Conservation (phyloP, 192 early-diverging fungal species). For the Backusella westeae region DNA sequence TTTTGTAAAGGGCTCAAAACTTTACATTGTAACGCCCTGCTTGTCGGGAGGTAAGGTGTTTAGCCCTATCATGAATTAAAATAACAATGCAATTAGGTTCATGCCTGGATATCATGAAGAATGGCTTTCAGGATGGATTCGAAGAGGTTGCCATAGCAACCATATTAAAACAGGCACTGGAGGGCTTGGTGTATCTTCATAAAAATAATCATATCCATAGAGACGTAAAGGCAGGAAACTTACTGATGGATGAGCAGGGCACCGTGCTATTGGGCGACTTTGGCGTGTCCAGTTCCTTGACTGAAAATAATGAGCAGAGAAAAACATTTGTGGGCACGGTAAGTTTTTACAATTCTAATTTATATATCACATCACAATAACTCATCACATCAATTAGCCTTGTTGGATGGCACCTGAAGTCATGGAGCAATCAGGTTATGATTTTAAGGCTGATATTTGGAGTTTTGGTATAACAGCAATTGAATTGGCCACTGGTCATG, state of each 20-base stretch:
- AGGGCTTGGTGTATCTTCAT: conserved; percentile 65
- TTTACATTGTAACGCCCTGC: conserved; percentile 85
- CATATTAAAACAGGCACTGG: conserved; percentile 74
- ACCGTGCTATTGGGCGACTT: conserved; percentile 66
- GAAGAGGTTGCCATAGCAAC: conserved; percentile 79
- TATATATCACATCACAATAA: too few relatives aligned
- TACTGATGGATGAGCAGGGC: conserved; percentile 65
- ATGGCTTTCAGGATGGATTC: conserved; percentile 72
- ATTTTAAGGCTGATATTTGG: conserved; percentile 91
- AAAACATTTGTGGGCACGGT: conserved; percentile 78
- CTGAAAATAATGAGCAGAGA: conserved; percentile 60
- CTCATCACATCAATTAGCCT: conserved; percentile 11
- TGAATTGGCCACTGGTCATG: conserved; percentile 83
- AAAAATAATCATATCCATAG: conserved; percentile 66
- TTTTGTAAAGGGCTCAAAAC: conserved; percentile 76
- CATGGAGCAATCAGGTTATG: conserved; percentile 86
- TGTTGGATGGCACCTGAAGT: conserved; percentile 58
- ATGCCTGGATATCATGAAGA: conserved; percentile 88
- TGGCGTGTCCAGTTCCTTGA: conserved; percentile 65
- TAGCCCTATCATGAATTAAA: neutral
- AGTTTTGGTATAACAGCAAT: conserved; percentile 87
- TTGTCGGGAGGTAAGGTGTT: conserved; percentile 51
- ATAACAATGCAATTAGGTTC: conserved; percentile 51
- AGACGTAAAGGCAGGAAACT: conserved; percentile 71
- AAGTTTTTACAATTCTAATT: neutral